Conservation (phyloP, 116 monocot species). For the Thalassia testudinum region DNA sequence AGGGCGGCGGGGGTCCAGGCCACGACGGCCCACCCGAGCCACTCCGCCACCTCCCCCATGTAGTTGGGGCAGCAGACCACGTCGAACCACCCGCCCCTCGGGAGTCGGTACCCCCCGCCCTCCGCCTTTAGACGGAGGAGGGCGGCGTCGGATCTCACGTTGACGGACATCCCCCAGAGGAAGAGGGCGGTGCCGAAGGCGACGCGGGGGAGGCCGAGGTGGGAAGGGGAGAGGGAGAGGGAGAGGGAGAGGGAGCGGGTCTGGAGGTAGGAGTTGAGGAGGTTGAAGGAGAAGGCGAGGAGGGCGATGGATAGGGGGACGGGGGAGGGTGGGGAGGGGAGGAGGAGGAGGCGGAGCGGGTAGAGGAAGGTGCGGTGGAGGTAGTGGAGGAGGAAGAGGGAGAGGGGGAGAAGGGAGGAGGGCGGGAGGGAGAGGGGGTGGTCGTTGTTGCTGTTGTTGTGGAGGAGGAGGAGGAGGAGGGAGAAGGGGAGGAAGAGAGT, state of each 20-base stretch:
- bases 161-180: constrained; percentile 77
- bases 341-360: constrained; percentile 34
- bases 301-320: constrained; percentile 42
- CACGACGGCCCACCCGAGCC: constrained; percentile 79
- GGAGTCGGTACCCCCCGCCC: constrained; percentile 44
- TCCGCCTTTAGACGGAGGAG: constrained; percentile 34
- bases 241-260: constrained; percentile 40
- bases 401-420: constrained; percentile 38
- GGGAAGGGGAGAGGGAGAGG: not conserved
- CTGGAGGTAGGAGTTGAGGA: constrained; percentile 67
- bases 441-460: constrained; percentile 4
- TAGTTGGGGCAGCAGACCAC: constrained; percentile 70
- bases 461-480: constrained; percentile 34
- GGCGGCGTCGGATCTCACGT: constrained; percentile 38
- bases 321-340: not conserved
- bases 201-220: constrained; percentile 12
- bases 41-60: constrained; percentile 79
- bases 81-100: constrained; percentile 83
- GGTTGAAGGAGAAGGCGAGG: constrained; percentile 43
- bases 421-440: too few relatives aligned
- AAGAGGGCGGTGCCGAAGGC: constrained; percentile 34
- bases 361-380: constrained; percentile 45
- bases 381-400: constrained; percentile 64
- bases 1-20: constrained; percentile 54
- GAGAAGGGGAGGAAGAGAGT: constrained; percentile 56